Base-by-base conservation (phyloP, 2,329 filamentous ascomycete species). In the Aciculosporium take region DNA sequence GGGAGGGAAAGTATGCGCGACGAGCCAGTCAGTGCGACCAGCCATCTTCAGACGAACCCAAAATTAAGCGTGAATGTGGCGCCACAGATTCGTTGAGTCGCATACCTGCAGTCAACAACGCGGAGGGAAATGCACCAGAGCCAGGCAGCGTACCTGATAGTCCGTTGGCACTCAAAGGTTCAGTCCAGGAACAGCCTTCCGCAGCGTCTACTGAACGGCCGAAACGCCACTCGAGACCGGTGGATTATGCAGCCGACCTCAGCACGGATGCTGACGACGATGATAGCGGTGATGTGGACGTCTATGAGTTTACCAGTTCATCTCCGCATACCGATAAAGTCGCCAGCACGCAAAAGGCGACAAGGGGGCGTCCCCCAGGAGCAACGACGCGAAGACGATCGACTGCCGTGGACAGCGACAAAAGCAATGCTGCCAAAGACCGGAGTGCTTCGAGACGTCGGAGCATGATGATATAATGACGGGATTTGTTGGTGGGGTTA, bases 391-490 rank as follows among this genome's bases (percentile, higher is more conserved):
- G 65, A 36, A 56, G 66, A 37, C 52, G 63, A 37, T 67, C 65
- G 1, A 59, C 65, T 12, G 56, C 60, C 9, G 47, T 58, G 3
- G 57, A 58, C 6, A 56, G 57, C 28, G 66, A 65, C 15, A 62
- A 59, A 4, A 47, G 44, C 23, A 44, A 50, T 15, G 49, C 56
- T 40, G 44, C 48, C 24, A 49, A 46, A 40, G 54, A 58, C 17
- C 55, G 53, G 21, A 49, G 52, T 42, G 62, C 53, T 27, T 63
- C 65, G 44, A 62, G 72, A 51, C 61, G 73, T 48, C 63, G 71
- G 50, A 76, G 71, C 53, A 76, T 75, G 69, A 74, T 77, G 71
- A 55, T 76, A 56, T 75, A 63, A 72, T 50, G 50, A 54, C 8
- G n/a, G n/a, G 10, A 4, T 62, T 70, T 49, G 49, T 17, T 12